Evolutionary conservation across 2,329 filamentous ascomycete species (phyloP).

Genomic region (Pleomassaria siparia): DNA sequence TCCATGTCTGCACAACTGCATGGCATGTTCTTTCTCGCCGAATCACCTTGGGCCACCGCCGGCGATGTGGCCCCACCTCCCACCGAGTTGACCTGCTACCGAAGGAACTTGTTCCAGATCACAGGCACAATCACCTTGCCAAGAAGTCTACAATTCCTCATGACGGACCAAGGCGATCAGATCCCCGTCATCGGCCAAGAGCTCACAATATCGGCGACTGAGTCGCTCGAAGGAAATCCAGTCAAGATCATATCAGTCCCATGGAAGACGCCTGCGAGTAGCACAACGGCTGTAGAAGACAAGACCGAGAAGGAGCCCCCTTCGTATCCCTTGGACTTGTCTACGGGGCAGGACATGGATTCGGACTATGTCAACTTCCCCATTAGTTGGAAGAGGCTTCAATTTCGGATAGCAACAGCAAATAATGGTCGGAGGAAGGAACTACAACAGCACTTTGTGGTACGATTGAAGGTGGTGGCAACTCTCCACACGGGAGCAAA

Average conservation of each 20-base stretch:
- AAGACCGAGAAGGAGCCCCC: conserved; percentile 83
- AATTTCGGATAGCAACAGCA: conserved; percentile 92
- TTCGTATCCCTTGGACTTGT: conserved; percentile 71
- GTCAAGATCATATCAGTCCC: conserved; percentile 96
- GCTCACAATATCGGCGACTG: conserved; percentile 85
- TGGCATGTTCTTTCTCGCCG: conserved; percentile 86
- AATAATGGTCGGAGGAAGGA: conserved; percentile 96
- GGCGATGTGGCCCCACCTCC: conserved; percentile 59
- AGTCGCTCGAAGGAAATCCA: conserved; percentile 88
- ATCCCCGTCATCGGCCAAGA: conserved; percentile 82
- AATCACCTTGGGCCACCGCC: conserved; percentile 67
- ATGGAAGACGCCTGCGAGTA: conserved; percentile 92
- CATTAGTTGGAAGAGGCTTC: conserved; percentile 89
- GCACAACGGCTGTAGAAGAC: conserved; percentile 66
- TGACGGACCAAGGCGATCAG: conserved; percentile 81
- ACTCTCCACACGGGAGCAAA: conserved; percentile 83
- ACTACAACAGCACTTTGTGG: conserved; percentile 91
- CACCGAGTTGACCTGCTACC: conserved; percentile 91
- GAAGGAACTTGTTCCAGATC: conserved; percentile 93
- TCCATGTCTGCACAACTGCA: conserved; percentile 75
- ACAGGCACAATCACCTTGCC: conserved; percentile 85
- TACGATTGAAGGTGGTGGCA: conserved; percentile 82
- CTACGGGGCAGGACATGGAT: conserved; percentile 68
- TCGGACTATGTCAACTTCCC: conserved; percentile 88
- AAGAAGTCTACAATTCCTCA: conserved; percentile 73